Evolutionary conservation across 305 asterid species (phyloP).

Genomic region (Fraxinus albicans): DNA sequence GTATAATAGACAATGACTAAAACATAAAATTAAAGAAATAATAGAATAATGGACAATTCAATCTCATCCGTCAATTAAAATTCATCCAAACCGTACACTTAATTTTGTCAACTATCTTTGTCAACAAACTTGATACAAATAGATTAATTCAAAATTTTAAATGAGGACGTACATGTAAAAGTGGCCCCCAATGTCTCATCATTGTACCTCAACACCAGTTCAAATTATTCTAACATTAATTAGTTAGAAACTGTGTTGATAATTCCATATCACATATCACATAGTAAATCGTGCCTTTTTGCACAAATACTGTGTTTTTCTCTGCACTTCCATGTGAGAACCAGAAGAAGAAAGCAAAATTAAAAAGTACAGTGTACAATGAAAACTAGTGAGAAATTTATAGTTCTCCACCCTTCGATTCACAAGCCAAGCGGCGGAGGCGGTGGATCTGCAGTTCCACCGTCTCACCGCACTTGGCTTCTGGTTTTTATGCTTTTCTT

Average conservation of each 20-base stretch:
- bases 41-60: no score
- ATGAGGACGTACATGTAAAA: no score
- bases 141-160: no score
- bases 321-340: background rate
- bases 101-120: no score
- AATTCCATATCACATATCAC: background rate
- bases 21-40: no score
- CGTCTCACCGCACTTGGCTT: constrained; percentile 53
- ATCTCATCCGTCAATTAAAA: no score
- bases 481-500: constrained; percentile 43
- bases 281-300: background rate
- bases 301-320: background rate
- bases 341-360: background rate
- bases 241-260: background rate
- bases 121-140: no score
- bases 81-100: no score
- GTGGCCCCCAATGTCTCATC: background rate
- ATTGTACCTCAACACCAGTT: background rate
- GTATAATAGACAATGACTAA: no score
- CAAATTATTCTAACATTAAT: background rate
- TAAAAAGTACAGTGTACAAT: constrained; percentile 14
- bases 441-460: constrained; percentile 18
- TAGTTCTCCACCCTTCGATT: constrained; percentile 58
- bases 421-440: constrained; percentile 43
- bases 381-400: constrained; percentile 65